Evolutionary conservation across 1,284 basidiomycete genomes (phyloP).

Genomic region (Ganoderma lucidum): DNA sequence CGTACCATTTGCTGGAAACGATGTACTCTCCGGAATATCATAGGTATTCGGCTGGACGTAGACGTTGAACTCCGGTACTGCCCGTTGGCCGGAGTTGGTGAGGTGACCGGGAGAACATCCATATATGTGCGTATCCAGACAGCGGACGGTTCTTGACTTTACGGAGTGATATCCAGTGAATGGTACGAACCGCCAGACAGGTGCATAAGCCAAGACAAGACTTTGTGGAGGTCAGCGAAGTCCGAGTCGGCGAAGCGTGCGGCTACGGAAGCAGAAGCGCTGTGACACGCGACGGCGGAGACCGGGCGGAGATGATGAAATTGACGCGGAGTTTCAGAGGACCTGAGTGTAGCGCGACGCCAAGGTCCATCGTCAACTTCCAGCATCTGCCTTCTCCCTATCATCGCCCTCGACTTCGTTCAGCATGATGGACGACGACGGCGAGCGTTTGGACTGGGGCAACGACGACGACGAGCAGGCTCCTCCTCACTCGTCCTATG

Average conservation of each 20-base stretch:
- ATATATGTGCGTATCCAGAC: constrained; percentile 46
- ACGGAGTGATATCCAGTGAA: neutral
- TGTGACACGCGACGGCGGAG: constrained; percentile 4
- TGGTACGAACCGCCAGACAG: neutral
- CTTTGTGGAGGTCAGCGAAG: neutral
- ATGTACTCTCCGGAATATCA: constrained; percentile 80
- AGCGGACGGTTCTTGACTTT: neutral
- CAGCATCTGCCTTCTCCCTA: constrained; percentile 13
- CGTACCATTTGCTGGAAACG: constrained; percentile 88
- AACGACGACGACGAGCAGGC: constrained; percentile 70
- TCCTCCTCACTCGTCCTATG: constrained; percentile 33
- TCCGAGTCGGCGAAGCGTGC: neutral
- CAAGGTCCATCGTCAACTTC: constrained; percentile 18
- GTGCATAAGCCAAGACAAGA: neutral
- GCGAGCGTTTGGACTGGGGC: constrained; percentile 77
- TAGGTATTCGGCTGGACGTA: constrained; percentile 67
- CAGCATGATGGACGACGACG: constrained; percentile 68
- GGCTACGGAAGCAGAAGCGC: neutral
- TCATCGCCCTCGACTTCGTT: neutral
- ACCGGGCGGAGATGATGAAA: neutral
- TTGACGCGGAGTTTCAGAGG: neutral
- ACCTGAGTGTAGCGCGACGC: constrained; percentile 8
- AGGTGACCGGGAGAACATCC: constrained; percentile 65
- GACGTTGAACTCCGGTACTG: constrained; percentile 41
- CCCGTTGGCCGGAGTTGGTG: constrained; percentile 47